Evolutionary conservation across 2,329 filamentous ascomycete species (phyloP).

Genomic region (Hypoxylon sp.): DNA sequence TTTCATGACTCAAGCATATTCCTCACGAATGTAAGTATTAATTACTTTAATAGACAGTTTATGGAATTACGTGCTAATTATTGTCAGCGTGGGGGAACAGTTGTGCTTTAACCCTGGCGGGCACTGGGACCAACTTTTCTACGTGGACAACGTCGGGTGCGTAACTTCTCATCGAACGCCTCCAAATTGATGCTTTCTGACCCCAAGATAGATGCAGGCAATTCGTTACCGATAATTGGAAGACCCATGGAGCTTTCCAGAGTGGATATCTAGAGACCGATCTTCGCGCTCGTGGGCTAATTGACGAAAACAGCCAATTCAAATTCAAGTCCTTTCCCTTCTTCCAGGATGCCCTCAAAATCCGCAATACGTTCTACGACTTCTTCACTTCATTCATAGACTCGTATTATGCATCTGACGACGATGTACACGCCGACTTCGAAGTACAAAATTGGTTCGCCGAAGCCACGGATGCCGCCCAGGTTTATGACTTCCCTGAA

Average conservation of each 20-base stretch:
- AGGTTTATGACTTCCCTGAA: not conserved
- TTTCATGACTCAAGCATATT: not conserved
- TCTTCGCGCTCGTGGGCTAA: not conserved
- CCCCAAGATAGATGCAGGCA: not conserved
- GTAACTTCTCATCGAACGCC: not conserved
- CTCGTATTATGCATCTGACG: not conserved
- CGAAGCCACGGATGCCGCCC: not conserved
- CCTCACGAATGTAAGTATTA: not conserved
- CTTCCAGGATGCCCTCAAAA: not conserved
- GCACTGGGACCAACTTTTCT: constrained; percentile 44
- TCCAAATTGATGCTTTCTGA: not conserved
- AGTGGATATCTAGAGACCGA: not conserved
- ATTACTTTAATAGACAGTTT: not conserved
- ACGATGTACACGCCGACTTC: not conserved
- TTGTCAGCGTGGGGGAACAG: constrained; percentile 43
- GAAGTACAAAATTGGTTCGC: not conserved
- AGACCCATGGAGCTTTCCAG: not conserved
- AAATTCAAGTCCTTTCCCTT: not conserved
- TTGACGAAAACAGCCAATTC: not conserved
- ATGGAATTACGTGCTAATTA: constrained; percentile 6
- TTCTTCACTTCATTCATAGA: not conserved
- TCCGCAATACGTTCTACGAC: not conserved
- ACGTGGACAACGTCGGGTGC: constrained; percentile 28
- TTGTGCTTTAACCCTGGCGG: constrained; percentile 48
- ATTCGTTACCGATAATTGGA: not conserved